Evolutionary conservation across 2,329 filamentous ascomycete genomes (phyloP), one percentile per base, ranked within the genome.

Genomic region (Sporothrix curviconia): DNA sequence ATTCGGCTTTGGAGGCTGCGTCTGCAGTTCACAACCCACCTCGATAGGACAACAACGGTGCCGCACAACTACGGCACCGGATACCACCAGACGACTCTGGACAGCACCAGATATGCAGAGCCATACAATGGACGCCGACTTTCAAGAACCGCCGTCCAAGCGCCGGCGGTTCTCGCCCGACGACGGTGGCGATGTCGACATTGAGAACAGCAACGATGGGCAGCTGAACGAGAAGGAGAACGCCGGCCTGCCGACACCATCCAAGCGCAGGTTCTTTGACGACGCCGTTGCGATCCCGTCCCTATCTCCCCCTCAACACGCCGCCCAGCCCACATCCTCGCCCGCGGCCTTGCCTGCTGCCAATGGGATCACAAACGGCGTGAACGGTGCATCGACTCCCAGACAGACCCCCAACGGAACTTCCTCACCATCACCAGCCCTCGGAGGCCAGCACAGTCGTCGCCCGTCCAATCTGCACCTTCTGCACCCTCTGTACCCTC

Each of bases 211-310:
- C 17, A 36, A 34, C 14, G 28, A 39, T 5, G 37, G 44, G 14
- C 46, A 56, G n/a, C n/a, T n/a, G 15, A 30, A 40, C 19, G 59
- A 49, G 37, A 66, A 63, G 61, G 60, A 63, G 24, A 56, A 52
- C 24, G 9, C 49, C 24, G 15, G 17, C 17, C 54, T 37, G n/a
- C 76, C 75, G 62, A 76, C 78, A 1, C 63, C 66, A 9, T 81
- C 81, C 67, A 75, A 71, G 61, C 68, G 72, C 59, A 72, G 74
- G 43, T 76, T 79, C 66, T 78, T 79, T 60, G 63, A 67, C 4
- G 73, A 77, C 53, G 57, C 36, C 11, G 43, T 54, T 9, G 54
- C 49, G 12, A 32, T 59, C 7, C 53, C 58, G 11, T 49, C 54
- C 36, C 47, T 56, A 5, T 53, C 57, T n/a, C 54, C 30, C 5